Evolutionary conservation across 805 yeast genomes (phyloP).

Genomic region (Suhomyces sp.): DNA sequence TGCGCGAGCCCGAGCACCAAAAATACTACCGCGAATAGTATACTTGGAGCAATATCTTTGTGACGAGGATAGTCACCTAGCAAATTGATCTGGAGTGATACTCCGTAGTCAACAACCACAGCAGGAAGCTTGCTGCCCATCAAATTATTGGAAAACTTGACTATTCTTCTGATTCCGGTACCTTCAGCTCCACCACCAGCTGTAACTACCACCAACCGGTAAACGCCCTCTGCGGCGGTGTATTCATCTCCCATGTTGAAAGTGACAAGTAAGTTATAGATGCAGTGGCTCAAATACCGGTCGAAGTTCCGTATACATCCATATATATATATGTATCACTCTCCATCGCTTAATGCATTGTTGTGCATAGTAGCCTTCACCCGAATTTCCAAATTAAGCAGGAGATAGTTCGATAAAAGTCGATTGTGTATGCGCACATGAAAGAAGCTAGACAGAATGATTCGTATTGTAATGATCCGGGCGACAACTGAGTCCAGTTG

Average conservation of each 20-base stretch:
- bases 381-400: not conserved
- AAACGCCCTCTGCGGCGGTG: not conserved
- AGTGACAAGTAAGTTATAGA: not conserved
- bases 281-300: not conserved
- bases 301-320: not conserved
- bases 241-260: not conserved
- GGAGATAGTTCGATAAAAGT: not conserved
- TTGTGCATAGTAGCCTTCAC: not conserved
- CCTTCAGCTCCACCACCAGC: not conserved
- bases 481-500: not conserved
- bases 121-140: not conserved
- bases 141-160: not conserved
- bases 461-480: not conserved
- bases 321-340: not conserved
- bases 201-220: not conserved
- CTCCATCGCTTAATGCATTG: not conserved
- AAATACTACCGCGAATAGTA: conserved; percentile 54
- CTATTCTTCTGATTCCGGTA: not conserved
- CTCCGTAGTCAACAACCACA: not conserved
- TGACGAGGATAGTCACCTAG: conserved; percentile 62
- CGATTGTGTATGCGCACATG: not conserved
- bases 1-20: conserved; percentile 46
- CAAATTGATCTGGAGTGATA: conserved; percentile 39
- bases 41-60: conserved; percentile 59
- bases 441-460: not conserved